Evolutionary conservation across 176 grass and related monocot species (phyloP).

Genomic region (Tillandsia leiboldiana): DNA sequence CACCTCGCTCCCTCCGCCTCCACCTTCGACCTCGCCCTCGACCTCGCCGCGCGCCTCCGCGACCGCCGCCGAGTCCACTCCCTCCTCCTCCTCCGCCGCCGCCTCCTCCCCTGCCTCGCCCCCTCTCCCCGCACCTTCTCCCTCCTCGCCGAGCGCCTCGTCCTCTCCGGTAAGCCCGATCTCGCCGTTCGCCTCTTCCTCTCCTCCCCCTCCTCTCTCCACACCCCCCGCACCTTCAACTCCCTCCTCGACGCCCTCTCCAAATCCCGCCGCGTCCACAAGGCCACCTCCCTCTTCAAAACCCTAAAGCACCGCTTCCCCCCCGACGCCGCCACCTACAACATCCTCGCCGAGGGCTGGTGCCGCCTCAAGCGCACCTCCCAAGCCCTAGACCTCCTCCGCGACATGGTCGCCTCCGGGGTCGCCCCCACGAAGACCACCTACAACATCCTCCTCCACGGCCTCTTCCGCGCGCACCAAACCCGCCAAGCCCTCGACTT

Average conservation of each 20-base stretch:
- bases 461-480: constrained; percentile 74
- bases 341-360: constrained; percentile 81
- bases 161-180: constrained; percentile 56
- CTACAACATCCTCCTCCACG: constrained; percentile 83
- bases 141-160: constrained; percentile 58
- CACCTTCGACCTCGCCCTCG: too few relatives aligned
- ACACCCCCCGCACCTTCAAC: constrained; percentile 61
- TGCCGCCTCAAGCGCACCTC: constrained; percentile 76
- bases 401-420: constrained; percentile 68
- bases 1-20: too few relatives aligned
- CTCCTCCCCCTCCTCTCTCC: constrained; percentile 56
- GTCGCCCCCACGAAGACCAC: constrained; percentile 74
- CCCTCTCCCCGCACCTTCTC: constrained; percentile 70
- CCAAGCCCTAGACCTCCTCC: constrained; percentile 61
- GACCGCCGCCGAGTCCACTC: constrained; percentile 32
- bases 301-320: constrained; percentile 48
- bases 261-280: constrained; percentile 56
- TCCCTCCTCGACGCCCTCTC: constrained; percentile 65
- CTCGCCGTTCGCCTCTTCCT: constrained; percentile 72
- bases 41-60: not conserved
- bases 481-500: constrained; percentile 53
- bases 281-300: constrained; percentile 67
- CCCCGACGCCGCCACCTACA: constrained; percentile 62
- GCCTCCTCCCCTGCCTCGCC: constrained; percentile 40
- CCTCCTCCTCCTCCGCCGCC: constrained; percentile 49